Conservation (phyloP, 169 alveolate genomes). For the Cryptosporidium meleagridis region DNA sequence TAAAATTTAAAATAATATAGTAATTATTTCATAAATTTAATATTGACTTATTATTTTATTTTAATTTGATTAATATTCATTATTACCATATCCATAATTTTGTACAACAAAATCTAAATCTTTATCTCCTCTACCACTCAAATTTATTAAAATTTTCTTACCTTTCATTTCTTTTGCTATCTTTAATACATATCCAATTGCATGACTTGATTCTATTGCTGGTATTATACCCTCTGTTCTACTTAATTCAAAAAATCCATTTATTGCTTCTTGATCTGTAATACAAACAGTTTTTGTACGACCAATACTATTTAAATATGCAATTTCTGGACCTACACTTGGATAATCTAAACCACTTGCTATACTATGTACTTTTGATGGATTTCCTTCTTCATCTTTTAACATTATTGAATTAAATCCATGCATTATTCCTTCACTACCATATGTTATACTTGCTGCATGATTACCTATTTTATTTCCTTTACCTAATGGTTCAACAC, state of each 20-base stretch:
- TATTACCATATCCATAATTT: background rate
- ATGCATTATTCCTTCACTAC: conserved; percentile 64
- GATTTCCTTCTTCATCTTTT: conserved; percentile 18
- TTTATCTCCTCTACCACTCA: conserved; percentile 21
- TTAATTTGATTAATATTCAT: too few relatives aligned
- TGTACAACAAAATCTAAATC: conserved; percentile 3
- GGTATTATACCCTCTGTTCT: conserved; percentile 8
- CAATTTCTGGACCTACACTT: conserved; percentile 76
- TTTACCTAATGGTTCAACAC: conserved; percentile 78
- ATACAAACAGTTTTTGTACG: background rate
- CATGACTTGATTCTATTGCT: conserved; percentile 20
- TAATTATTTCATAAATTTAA: too few relatives aligned
- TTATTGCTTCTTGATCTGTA: conserved; percentile 1
- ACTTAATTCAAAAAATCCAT: background rate
- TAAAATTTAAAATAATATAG: too few relatives aligned
- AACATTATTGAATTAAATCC: conserved; percentile 69
- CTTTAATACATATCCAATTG: background rate
- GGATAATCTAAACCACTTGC: conserved; percentile 76
- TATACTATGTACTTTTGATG: conserved; percentile 29
- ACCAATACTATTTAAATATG: conserved; percentile 2
- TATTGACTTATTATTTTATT: too few relatives aligned
- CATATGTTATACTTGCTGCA: conserved; percentile 71
- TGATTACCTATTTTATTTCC: conserved; percentile 56
- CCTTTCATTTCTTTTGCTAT: conserved; percentile 5
- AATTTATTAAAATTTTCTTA: background rate